These are phyloP conservation scores for Leucocoprinus birnbaumii DNA, from an alignment of 768 basidiomycete species.

Conservation along the genomic window DNA sequence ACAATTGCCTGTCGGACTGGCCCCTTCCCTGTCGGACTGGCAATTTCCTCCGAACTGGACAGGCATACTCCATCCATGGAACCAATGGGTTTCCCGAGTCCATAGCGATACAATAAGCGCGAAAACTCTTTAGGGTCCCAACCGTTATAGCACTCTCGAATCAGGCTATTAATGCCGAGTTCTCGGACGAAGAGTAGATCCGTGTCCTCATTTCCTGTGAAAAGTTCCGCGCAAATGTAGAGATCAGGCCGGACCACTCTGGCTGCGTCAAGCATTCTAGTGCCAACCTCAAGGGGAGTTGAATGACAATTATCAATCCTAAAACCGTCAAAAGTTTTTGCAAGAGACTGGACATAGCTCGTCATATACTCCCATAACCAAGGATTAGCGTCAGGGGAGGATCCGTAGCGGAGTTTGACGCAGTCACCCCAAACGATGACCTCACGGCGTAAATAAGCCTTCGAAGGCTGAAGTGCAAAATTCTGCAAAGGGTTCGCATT, in stretches of 20 bases:
- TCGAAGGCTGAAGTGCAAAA: conserved; percentile 90
- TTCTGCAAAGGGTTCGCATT: conserved; percentile 90
- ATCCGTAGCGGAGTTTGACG: conserved; percentile 95
- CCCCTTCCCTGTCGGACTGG: conserved; percentile 82
- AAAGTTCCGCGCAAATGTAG: conserved; percentile 97
- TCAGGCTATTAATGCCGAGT: conserved; percentile 89
- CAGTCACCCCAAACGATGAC: conserved; percentile 99
- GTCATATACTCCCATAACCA: conserved; percentile 96
- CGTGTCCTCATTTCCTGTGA: conserved; percentile 94
- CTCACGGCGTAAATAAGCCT: conserved; percentile 92
- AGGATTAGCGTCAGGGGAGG: conserved; percentile 75
- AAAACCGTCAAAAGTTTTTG: conserved; percentile 89
- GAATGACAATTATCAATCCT: conserved; percentile 99
- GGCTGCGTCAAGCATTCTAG: conserved; percentile 88
- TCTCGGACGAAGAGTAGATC: conserved; percentile 89
- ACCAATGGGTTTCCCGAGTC: conserved; percentile 92
- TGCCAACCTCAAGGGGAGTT: conserved; percentile 95
- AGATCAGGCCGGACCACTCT: conserved; percentile 85
- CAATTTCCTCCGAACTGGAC: conserved; percentile 70
- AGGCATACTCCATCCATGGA: conserved; percentile 93
- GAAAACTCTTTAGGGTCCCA: conserved; percentile 90
- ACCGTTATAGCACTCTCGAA: conserved; percentile 93
- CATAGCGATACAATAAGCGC: conserved; percentile 83
- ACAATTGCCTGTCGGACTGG: conserved; percentile 71
- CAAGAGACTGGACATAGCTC: conserved; percentile 77